Evolutionary conservation across 805 yeast genomes (phyloP), one percentile per base, ranked within the genome.

Genomic region (Spathaspora hagerdaliae): DNA sequence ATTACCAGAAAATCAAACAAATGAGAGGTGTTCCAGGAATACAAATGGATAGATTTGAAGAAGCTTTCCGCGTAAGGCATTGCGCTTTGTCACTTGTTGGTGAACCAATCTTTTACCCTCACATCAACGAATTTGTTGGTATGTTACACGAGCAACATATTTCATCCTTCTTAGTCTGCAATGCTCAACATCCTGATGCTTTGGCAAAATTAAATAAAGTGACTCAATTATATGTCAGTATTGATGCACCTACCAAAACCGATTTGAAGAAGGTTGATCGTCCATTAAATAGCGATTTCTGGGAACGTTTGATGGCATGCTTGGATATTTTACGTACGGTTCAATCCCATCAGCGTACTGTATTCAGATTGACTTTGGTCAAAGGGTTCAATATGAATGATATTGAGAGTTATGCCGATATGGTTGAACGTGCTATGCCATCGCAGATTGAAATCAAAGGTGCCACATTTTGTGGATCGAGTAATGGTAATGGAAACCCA

Each of bases 1-100:
- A 90, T 61, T 91, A 91, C 64, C 82, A 87, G 49, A 90, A 90
- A 60, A 91, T 90, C 60, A 91, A 90, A 64, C 96, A 88, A 66
- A 82, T 90, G 91, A 76, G 95, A 59, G 97, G 97, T 49, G 95
- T 91, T 38, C 97, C 97, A 0, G 97, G 97, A 32, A 88, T 91
- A 43, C 86, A 85, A 53, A 84, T 90, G 52, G 96, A 87, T 26
- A 73, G 97, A 56, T 90, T 91, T 63, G 84, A 88, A 19, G 96
- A 90, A 59, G 97, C 97, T 0, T 90, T 91, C 64, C 77, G 80
- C 44, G 96, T 91, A 11, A 80, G 81, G 41, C 97, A 90, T 61
- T 90, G 97, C 73, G 97, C 97, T 1, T 73, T 90, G 39, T 88
- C 96, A 6, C 71, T 90, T 32, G 97, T 90, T 13, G 97, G 97